Evolutionary conservation across 306 rosid species (phyloP).

Genomic region (Dryas drummondii): DNA sequence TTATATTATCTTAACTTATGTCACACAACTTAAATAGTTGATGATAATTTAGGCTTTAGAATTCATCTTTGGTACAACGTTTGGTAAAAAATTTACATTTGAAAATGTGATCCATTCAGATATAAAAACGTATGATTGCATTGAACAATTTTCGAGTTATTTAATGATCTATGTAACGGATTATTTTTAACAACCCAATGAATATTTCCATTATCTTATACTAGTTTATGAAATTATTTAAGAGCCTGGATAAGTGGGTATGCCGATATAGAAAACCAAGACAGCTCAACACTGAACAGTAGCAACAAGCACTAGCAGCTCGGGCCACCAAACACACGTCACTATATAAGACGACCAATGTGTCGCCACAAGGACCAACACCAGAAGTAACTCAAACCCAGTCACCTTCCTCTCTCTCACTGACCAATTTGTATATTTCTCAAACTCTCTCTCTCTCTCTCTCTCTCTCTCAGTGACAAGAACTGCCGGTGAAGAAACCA

Average conservation of each 20-base stretch:
- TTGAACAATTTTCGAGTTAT: no score
- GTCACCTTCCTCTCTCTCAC: neutral
- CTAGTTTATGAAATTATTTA: no score
- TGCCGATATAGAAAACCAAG: neutral
- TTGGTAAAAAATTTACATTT: no score
- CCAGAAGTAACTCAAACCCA: neutral
- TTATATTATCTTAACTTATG: no score
- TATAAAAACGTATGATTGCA: no score
- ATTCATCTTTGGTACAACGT: no score
- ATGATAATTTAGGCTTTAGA: no score
- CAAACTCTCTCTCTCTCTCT: neutral
- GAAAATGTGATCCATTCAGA: no score
- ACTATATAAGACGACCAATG: neutral
- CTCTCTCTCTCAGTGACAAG: slow-evolving; percentile 17
- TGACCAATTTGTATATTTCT: no score
- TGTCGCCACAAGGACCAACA: slow-evolving; percentile 25
- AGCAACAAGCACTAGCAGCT: neutral
- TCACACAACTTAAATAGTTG: no score
- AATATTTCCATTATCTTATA: neutral
- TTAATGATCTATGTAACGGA: no score
- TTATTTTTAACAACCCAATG: neutral
- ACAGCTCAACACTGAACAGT: slow-evolving; percentile 1
- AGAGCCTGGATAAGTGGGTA: no score
- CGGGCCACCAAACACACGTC: neutral
- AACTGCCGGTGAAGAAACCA: slow-evolving; percentile 28